Base-by-base conservation (phyloP, 177 flowering plant genomes). In the Tripterygium wilfordii region DNA sequence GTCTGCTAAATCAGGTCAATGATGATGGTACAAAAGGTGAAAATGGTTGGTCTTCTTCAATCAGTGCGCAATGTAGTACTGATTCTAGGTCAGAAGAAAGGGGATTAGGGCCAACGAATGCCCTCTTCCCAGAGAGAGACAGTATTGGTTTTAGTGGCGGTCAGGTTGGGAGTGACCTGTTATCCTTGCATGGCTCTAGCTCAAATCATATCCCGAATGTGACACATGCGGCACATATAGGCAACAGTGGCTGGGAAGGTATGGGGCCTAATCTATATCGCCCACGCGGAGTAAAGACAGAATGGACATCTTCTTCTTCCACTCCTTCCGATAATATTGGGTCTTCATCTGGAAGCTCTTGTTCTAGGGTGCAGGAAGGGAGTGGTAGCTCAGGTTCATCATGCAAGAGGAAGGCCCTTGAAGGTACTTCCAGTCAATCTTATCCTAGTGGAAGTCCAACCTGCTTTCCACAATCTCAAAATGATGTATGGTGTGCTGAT, bases 391-490 rank as follows among this genome's bases (percentile, higher is more conserved):
- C 78, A 17, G 49, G 62, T 36, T 57, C 38, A 26, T 74, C 81
- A 12, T 71, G 85, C 64, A 75, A 79, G 65, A 63, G 97, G 53
- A 85, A 83, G 70, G 68, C 82, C 22, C 65, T 77, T 52, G 97
- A 86, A 65, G 92, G 86, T 40, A 69, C 75, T 46, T 70, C 90
- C 66, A 69, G 79, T 8, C 81, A 75, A 45, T 57, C 77, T 28
- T 71, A 61, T 47, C 63, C 73, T 27, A 65, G 64, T 56, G 77
- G 77, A 56, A 74, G 64, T 54, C 63, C 88, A 36, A 71, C 77
- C 57, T 58, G 64, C 42, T 60, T 68, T 51, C 69, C 65, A 14
- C 67, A 63, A 52, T 38, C 60, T 37, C 68, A 58, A 36, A 54
- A 42, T 41, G 39, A 25, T 47, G 46, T 32, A 12, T 64, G 62